phyloP scores from a whole-genome alignment of 495 filamentous ascomycete genomes.

The Baudoinia panamericana region DNA sequence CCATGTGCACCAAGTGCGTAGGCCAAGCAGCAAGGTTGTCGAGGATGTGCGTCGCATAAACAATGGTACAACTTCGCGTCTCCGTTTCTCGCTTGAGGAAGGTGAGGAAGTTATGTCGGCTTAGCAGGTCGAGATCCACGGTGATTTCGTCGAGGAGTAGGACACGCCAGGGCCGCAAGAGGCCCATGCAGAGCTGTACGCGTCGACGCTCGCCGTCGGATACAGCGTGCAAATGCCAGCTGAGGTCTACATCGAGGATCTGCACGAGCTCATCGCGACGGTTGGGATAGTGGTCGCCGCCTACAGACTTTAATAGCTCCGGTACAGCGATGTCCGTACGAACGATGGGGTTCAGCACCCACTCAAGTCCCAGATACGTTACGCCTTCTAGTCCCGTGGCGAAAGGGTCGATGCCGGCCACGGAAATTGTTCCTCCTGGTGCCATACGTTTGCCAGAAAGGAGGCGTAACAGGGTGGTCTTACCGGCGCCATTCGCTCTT shows the following conservation, averaged over 20 bases:
- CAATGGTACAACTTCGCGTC: conserved; percentile 67
- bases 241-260: conserved; percentile 82
- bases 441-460: conserved; percentile 89
- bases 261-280: conserved; percentile 73
- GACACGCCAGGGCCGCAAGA: conserved; percentile 84
- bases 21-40: conserved; percentile 90
- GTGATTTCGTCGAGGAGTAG: conserved; percentile 94
- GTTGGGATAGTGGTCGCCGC: conserved; percentile 66
- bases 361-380: conserved; percentile 92
- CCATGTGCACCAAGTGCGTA: conserved; percentile 90
- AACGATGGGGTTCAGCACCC: conserved; percentile 96
- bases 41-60: conserved; percentile 95
- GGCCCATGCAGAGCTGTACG: conserved; percentile 91
- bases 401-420: conserved; percentile 84
- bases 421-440: conserved; percentile 53
- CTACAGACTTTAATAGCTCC: conserved; percentile 71
- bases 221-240: conserved; percentile 91
- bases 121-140: conserved; percentile 84
- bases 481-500: conserved; percentile 90
- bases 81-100: conserved; percentile 84
- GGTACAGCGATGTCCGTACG: conserved; percentile 85
- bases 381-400: conserved; percentile 76
- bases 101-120: conserved; percentile 66
- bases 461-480: conserved; percentile 85
- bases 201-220: conserved; percentile 80